phyloP scores from a whole-genome alignment of 805 yeast species.

The Candida lessepsii region DNA sequence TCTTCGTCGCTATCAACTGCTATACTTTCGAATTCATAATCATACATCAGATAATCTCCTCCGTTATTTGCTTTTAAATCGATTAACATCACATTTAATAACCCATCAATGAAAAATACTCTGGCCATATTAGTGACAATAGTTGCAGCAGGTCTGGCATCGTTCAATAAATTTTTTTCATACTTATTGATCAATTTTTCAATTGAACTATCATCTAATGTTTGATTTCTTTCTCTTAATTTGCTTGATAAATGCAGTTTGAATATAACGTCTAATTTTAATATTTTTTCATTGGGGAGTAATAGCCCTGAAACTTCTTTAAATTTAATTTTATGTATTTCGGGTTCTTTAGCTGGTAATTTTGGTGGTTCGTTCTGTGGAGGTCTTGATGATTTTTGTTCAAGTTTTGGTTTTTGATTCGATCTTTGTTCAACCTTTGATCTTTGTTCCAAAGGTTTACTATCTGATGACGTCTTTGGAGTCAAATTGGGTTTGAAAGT shows the following conservation, averaged over 20 bases:
- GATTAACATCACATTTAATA: constrained; percentile 34
- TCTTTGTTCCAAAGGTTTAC: too few relatives aligned
- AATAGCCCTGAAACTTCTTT: constrained; percentile 34
- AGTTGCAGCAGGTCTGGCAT: constrained; percentile 33
- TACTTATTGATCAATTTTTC: constrained; percentile 31
- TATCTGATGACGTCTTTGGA: background rate
- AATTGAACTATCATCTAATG: constrained; percentile 30
- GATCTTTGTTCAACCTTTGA: background rate
- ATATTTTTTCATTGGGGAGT: constrained; percentile 34
- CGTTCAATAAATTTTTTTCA: constrained; percentile 17
- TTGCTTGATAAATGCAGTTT: constrained; percentile 35
- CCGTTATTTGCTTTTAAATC: constrained; percentile 43
- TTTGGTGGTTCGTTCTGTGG: background rate
- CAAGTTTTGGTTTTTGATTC: background rate
- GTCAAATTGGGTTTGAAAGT: background rate
- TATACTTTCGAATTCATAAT: constrained; percentile 62
- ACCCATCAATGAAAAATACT: constrained; percentile 38
- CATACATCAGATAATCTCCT: constrained; percentile 69
- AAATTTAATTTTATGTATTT: constrained; percentile 23
- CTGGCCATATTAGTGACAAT: constrained; percentile 41
- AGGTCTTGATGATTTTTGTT: too few relatives aligned
- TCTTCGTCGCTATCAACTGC: constrained; percentile 23
- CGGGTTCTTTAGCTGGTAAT: background rate
- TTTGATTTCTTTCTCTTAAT: constrained; percentile 18
- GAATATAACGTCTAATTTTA: constrained; percentile 38